A percentile compares a stretch with the other conserved stretches of the same genome.
These are phyloP conservation scores for Tetracladium marchalianum DNA, from an alignment of 495 filamentous ascomycete genomes.

Conservation along the genomic window DNA sequence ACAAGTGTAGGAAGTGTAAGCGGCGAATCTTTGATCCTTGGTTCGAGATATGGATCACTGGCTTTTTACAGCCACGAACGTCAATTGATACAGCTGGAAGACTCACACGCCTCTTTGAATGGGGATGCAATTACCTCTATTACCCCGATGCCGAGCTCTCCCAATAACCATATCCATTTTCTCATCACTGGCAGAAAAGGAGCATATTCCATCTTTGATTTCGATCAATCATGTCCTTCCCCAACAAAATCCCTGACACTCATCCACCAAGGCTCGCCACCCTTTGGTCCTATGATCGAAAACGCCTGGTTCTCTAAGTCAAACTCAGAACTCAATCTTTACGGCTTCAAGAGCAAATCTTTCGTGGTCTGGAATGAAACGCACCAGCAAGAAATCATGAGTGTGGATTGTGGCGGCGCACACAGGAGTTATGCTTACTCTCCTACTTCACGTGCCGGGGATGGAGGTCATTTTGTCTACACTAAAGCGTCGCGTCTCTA, in stretches of 20 bases:
- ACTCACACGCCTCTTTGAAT: neutral
- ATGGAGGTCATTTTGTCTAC: constrained; percentile 33
- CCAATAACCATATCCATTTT: constrained; percentile 26
- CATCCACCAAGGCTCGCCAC: constrained; percentile 27
- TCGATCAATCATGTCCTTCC: constrained; percentile 3
- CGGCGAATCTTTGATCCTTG: constrained; percentile 42
- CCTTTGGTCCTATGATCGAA: constrained; percentile 60
- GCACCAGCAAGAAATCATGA: constrained; percentile 50
- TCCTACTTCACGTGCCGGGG: constrained; percentile 19
- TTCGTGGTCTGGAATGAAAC: constrained; percentile 77
- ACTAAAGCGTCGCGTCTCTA: constrained; percentile 44
- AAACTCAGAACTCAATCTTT: constrained; percentile 49
- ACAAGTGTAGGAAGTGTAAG: constrained; percentile 15
- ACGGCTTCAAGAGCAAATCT: constrained; percentile 67
- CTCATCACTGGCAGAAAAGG: constrained; percentile 70
- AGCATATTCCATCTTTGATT: constrained; percentile 49
- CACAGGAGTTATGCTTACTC: constrained; percentile 64
- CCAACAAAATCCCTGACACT: neutral
- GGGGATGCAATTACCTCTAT: constrained; percentile 67
- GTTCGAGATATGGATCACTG: constrained; percentile 54
- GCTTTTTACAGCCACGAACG: constrained; percentile 36
- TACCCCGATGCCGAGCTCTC: constrained; percentile 23
- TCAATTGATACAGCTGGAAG: neutral
- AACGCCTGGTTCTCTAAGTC: constrained; percentile 42
- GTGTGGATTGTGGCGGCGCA: constrained; percentile 70